These are phyloP conservation scores for Cercophora scortea DNA, from an alignment of 495 filamentous ascomycete species.

Conservation along the genomic window DNA sequence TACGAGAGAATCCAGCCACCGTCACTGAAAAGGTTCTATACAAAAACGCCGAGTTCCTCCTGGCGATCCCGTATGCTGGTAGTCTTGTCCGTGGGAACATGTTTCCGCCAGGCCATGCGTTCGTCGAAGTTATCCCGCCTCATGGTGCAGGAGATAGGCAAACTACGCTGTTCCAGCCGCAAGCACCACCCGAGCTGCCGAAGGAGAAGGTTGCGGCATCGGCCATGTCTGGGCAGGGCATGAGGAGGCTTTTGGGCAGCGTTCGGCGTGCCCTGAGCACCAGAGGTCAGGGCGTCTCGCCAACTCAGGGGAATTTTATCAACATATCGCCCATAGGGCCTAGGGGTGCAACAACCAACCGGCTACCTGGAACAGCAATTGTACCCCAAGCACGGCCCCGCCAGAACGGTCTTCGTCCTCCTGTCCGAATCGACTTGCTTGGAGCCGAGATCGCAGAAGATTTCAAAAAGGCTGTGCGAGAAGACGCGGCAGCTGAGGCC, in stretches of 20 bases:
- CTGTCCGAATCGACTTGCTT: slow-evolving; percentile 63
- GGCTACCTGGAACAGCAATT: slow-evolving; percentile 45
- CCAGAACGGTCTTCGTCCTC: slow-evolving; percentile 31
- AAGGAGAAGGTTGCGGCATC: slow-evolving; percentile 37
- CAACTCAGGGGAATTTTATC: slow-evolving; percentile 38
- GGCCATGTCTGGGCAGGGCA: slow-evolving; percentile 53
- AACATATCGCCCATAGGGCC: slow-evolving; percentile 45
- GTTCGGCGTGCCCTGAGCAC: slow-evolving; percentile 82
- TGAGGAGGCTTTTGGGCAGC: slow-evolving; percentile 80
- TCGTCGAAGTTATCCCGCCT: slow-evolving; percentile 63
- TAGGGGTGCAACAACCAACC: slow-evolving; percentile 40
- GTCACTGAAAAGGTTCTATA: slow-evolving; percentile 38
- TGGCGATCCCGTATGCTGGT: slow-evolving; percentile 65
- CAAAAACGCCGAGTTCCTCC: slow-evolving; percentile 48
- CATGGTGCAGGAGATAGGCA: slow-evolving; percentile 33
- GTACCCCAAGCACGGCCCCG: slow-evolving; percentile 44
- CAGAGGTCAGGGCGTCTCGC: slow-evolving; percentile 42
- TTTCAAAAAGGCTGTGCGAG: slow-evolving; percentile 57
- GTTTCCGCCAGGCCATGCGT: slow-evolving; percentile 66
- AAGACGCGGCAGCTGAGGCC: slow-evolving; percentile 42
- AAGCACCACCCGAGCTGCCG: slow-evolving; percentile 17
- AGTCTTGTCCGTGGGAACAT: slow-evolving; percentile 78
- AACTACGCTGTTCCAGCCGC: slow-evolving; percentile 42
- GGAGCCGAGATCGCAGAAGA: slow-evolving; percentile 71
- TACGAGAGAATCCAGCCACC: slow-evolving; percentile 59